Percentiles rank a stretch among this genome's conserved stretches.
Conservation (phyloP, 768 basidiomycete genomes). For the Panellus pusillus region DNA sequence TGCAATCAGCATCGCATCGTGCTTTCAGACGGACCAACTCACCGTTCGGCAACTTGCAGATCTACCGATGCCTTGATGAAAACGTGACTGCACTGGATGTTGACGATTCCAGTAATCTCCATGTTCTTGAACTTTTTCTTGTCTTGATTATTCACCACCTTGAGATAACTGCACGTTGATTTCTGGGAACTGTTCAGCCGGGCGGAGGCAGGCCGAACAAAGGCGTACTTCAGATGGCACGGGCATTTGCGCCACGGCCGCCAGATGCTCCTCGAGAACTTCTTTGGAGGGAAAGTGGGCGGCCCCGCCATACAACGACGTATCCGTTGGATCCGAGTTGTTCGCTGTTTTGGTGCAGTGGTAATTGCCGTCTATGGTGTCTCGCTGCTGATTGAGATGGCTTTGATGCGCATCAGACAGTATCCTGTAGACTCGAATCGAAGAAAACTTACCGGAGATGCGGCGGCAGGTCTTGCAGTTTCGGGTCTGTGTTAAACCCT, state of each 20-base stretch:
- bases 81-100: slow-evolving; percentile 28
- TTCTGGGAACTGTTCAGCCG: too few relatives aligned
- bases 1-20: neutral
- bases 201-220: neutral
- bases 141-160: slow-evolving; percentile 27
- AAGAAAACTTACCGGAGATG: neutral
- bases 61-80: slow-evolving; percentile 18
- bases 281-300: neutral
- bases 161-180: slow-evolving; percentile 24
- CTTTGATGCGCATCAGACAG: neutral
- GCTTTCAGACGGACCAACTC: neutral
- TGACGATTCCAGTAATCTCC: slow-evolving; percentile 27
- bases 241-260: too few relatives aligned
- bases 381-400: neutral
- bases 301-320: neutral
- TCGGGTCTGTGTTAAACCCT: slow-evolving; percentile 7
- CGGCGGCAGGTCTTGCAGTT: neutral
- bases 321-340: neutral
- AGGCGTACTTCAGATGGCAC: too few relatives aligned
- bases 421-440: neutral
- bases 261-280: neutral
- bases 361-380: neutral
- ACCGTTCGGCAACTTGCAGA: slow-evolving; percentile 18
- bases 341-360: slow-evolving; percentile 7
- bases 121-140: slow-evolving; percentile 30